These are phyloP conservation scores for Meyerozyma guilliermondii DNA, from an alignment of 1,139 yeast species.

Conservation along the genomic window DNA sequence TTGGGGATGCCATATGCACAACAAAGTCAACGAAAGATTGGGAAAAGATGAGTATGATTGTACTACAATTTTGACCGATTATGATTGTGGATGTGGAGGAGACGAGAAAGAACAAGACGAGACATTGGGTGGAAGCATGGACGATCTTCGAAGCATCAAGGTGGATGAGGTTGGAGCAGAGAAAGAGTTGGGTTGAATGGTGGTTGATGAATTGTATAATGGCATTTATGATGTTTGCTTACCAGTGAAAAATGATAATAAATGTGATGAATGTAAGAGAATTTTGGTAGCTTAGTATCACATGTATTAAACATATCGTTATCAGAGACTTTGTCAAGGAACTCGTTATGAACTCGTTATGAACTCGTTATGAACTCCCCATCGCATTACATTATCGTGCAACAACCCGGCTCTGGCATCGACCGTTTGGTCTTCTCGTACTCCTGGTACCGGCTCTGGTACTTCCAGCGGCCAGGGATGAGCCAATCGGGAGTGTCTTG, in stretches of 20 bases:
- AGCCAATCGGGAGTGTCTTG: slow-evolving; percentile 48
- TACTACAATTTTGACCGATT: slow-evolving; percentile 74
- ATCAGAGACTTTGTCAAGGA: too few species aligned
- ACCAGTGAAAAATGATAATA: too few species aligned
- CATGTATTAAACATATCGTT: too few species aligned
- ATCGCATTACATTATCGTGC: slow-evolving; percentile 42
- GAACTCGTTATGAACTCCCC: too few species aligned
- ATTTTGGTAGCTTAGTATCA: too few species aligned
- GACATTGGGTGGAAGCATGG: slow-evolving; percentile 31
- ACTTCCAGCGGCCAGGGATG: slow-evolving; percentile 47
- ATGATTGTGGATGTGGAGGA: slow-evolving; percentile 93
- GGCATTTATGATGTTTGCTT: neutral
- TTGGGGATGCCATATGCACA: slow-evolving; percentile 98
- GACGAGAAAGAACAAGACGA: slow-evolving; percentile 48
- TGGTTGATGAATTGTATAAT: neutral
- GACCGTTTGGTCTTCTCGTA: slow-evolving; percentile 12
- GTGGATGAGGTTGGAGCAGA: slow-evolving; percentile 27
- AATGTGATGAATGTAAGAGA: too few species aligned
- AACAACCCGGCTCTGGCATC: slow-evolving; percentile 29
- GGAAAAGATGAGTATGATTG: slow-evolving; percentile 78
- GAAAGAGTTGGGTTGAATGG: neutral
- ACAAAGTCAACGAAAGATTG: slow-evolving; percentile 59
- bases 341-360: too few species aligned
- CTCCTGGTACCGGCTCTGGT: slow-evolving; percentile 40
- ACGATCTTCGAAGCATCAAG: slow-evolving; percentile 35